Evolutionary conservation across 495 filamentous ascomycete species (phyloP).

Genomic region (Xylaria castorea): DNA sequence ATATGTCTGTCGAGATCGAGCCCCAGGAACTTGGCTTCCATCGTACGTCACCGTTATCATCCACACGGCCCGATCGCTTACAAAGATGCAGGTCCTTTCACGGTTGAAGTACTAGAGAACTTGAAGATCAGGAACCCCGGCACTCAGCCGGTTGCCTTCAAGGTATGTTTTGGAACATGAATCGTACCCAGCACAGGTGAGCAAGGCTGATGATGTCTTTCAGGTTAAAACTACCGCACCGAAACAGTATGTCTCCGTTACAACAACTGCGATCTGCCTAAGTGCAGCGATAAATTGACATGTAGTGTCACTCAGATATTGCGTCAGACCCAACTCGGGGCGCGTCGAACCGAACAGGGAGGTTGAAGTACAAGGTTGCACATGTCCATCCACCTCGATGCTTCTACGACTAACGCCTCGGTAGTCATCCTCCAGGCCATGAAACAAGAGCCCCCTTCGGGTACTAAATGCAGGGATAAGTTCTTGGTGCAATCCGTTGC

Average conservation of each 20-base stretch:
- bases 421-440: slow-evolving; percentile 94
- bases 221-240: slow-evolving; percentile 99
- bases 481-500: slow-evolving; percentile 95
- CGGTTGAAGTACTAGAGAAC: slow-evolving; percentile 83
- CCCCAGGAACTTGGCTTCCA: slow-evolving; percentile 91
- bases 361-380: slow-evolving; percentile 90
- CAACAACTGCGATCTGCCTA: slow-evolving; percentile 9
- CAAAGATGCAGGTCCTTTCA: slow-evolving; percentile 79
- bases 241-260: slow-evolving; percentile 78
- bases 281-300: slow-evolving; percentile 33
- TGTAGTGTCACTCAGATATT: slow-evolving; percentile 70
- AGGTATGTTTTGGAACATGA: slow-evolving; percentile 63
- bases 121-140: slow-evolving; percentile 82
- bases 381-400: slow-evolving; percentile 22
- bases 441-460: slow-evolving; percentile 88
- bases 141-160: slow-evolving; percentile 86
- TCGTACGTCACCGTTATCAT: slow-evolving; percentile 63
- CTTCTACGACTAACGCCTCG: slow-evolving; percentile 30
- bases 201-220: slow-evolving; percentile 29
- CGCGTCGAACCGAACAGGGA: slow-evolving; percentile 86
- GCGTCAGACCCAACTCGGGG: slow-evolving; percentile 95
- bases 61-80: slow-evolving; percentile 30
- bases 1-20: slow-evolving; percentile 93
- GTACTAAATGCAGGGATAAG: slow-evolving; percentile 94
- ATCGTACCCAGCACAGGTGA: slow-evolving; percentile 10